Base-by-base conservation (phyloP, 495 filamentous ascomycete genomes). In the Penicillium mononematosum region DNA sequence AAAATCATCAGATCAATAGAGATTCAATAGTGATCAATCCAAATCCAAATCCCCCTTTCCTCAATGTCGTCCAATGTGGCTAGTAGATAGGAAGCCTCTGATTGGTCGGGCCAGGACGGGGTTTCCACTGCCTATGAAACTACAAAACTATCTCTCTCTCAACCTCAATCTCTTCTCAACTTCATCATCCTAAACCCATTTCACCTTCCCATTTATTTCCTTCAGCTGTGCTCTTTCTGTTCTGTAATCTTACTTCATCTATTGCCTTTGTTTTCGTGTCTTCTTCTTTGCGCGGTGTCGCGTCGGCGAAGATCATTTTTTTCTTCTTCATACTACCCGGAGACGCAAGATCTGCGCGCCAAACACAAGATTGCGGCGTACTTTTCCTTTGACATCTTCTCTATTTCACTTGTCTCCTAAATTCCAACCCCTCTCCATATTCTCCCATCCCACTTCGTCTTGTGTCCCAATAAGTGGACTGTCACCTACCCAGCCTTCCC, bases 91-190 rank as follows among this genome's bases (percentile, higher is more conserved):
- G 8, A 2, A 11, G 19, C 5, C 5, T 9, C 25, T 68, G 63
- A 68, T 68, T 68, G 66, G 66, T 32, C 14, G 48, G 50, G 55
- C 58, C 59, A 55, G 56, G 44, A 54, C 53, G 56, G 41, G 59
- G 45, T 48, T 48, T 32, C 45, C 45, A 48, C 45, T 48, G 45
- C 27, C 45, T 48, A 32, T 48, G 45, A 71, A 68, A 73, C 63
- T 70, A 64, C 67, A 59, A 55, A 55, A 27, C 53, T 27, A 55
- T 65, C 55, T 63, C 56, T 58, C 50, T 61, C 51, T 51, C 53
- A 58, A 45, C 41, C 61, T 56, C 50, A 58, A 45, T 62, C 58
- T 60, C 55, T 55, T 74, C 52, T 63, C 38, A 39, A 17, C 44
- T 44, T 48, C 53, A 16, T 53, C 50, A 34, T 42, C 24, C n/a